phyloP scores from a whole-genome alignment of 495 filamentous ascomycete species.

The Podospora fimiseda region DNA sequence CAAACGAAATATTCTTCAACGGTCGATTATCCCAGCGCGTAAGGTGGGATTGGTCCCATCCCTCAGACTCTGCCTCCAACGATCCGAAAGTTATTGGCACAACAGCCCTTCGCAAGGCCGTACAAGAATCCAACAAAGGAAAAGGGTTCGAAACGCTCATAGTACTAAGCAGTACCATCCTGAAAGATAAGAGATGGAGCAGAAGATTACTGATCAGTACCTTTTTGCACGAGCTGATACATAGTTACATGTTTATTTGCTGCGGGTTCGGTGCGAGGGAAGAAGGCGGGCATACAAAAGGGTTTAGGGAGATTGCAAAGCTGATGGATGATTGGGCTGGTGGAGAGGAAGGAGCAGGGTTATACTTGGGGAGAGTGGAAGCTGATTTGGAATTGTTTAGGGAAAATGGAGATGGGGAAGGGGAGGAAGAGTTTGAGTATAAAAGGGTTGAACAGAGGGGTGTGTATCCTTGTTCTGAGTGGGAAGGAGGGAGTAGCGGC shows the following conservation, averaged over 20 bases:
- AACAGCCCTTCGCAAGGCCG: slow-evolving; percentile 42
- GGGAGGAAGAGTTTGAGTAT: not conserved
- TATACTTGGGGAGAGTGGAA: slow-evolving; percentile 46
- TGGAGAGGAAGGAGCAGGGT: slow-evolving; percentile 22
- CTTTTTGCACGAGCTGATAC: slow-evolving; percentile 53
- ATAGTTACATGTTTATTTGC: slow-evolving; percentile 51
- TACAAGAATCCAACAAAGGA: slow-evolving; percentile 9
- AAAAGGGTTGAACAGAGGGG: not conserved
- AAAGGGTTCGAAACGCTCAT: slow-evolving; percentile 51
- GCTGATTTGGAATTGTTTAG: slow-evolving; percentile 46
- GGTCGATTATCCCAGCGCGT: slow-evolving; percentile 44
- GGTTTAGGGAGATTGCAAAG: slow-evolving; percentile 44
- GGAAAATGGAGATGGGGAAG: slow-evolving; percentile 2
- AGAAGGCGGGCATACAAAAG: slow-evolving; percentile 47
- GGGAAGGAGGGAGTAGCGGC: no score
- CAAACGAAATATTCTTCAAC: slow-evolving; percentile 50
- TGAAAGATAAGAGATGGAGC: slow-evolving; percentile 41
- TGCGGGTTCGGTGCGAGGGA: slow-evolving; percentile 44
- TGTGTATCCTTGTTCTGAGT: not conserved
- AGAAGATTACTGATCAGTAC: slow-evolving; percentile 49
- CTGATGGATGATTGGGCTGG: slow-evolving; percentile 51
- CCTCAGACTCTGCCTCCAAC: slow-evolving; percentile 13
- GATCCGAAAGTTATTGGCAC: slow-evolving; percentile 45
- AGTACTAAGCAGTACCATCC: slow-evolving; percentile 45
- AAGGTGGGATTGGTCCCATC: slow-evolving; percentile 46